Base-by-base conservation (phyloP, 352 stramenopile species). In the Phytophthora pinifolia region DNA sequence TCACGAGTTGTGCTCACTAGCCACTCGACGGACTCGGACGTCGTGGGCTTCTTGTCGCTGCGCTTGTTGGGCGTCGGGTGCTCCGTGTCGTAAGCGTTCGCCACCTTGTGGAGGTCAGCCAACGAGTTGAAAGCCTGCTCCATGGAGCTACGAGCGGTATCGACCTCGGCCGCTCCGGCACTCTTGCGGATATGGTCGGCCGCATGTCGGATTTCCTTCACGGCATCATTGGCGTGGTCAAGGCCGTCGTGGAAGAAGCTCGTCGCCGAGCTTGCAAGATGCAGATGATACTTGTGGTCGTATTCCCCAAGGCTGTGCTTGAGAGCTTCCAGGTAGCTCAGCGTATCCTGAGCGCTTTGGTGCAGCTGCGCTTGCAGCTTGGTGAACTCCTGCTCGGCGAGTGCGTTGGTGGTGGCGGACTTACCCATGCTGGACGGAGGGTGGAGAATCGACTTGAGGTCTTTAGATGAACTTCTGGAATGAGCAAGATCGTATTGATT, bases 1-100 rank as follows among this genome's bases (percentile, higher is more conserved):
- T 72, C 63, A 7, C 63, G 63, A 27, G 63, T 68, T 4, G 52
- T 59, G 34, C 58, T 72, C 37, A 72, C 63, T 9, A 72, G 58
- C 63, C 58, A 72, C 58, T 65, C 48, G 1, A 65, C 17, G 30
- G 45, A 60, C 32, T 72, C 63, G 31, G 52, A 62, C 18, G 46
- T 61, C 20, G 58, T 58, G 5, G n/a, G 41, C 9, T 65, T 65
- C 41, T 55, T 72, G 43, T 59, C 44, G 10, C 38, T 57, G 15
- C 42, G 52, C 15, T 57, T 62, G 29, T 20, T 54, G 22, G 48
- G 45, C n/a, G 25, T 41, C 7, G 41, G 41, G 18, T 63, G 46
- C 15, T 64, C 57, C 10, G 57, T 30, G 41, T 71, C 62, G 10
- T 59, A 71, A 14, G 62, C 57, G 25, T 67, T 56, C 25, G 62